phyloP scores from a whole-genome alignment of 768 basidiomycete species.

The Kwoniella dendrophila region DNA sequence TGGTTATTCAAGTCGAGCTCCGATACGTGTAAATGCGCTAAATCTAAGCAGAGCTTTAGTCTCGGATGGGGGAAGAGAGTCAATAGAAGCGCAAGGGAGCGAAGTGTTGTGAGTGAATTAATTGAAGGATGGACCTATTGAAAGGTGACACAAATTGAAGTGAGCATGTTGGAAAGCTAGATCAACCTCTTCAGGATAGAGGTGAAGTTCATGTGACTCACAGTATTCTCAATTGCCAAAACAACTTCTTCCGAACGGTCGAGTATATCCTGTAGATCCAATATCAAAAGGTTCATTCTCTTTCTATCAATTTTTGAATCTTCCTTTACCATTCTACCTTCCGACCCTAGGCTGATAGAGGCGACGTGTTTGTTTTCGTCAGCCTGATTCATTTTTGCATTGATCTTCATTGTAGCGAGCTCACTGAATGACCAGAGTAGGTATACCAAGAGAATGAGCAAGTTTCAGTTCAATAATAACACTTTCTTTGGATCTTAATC shows the following conservation, averaged over 20 bases:
- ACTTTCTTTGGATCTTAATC: conserved; percentile 13
- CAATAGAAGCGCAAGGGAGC: conserved; percentile 6
- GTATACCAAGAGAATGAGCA: conserved; percentile 17
- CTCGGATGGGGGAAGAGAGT: conserved; percentile 6
- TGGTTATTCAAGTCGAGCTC: conserved; percentile 20
- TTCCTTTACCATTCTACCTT: neutral
- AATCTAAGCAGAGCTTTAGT: conserved; percentile 24
- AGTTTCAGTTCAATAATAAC: conserved; percentile 13
- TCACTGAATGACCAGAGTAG: conserved; percentile 31
- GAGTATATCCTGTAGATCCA: conserved; percentile 3
- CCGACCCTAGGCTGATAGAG: conserved; percentile 12
- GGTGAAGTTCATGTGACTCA: conserved; percentile 4
- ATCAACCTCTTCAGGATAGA: neutral
- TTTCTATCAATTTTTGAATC: neutral
- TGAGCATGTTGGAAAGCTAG: neutral
- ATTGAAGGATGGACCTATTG: conserved; percentile 16
- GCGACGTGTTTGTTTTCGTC: no score
- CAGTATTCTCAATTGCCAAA: conserved; percentile 28
- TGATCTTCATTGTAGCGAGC: neutral
- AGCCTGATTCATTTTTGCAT: neutral
- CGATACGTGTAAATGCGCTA: conserved; percentile 21
- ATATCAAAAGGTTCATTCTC: neutral
- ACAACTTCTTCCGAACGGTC: neutral
- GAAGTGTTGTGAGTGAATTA: conserved; percentile 4
- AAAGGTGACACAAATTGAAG: neutral